phyloP scores from a whole-genome alignment of 2,329 filamentous ascomycete genomes.

The Plenodomus lindquistii region DNA sequence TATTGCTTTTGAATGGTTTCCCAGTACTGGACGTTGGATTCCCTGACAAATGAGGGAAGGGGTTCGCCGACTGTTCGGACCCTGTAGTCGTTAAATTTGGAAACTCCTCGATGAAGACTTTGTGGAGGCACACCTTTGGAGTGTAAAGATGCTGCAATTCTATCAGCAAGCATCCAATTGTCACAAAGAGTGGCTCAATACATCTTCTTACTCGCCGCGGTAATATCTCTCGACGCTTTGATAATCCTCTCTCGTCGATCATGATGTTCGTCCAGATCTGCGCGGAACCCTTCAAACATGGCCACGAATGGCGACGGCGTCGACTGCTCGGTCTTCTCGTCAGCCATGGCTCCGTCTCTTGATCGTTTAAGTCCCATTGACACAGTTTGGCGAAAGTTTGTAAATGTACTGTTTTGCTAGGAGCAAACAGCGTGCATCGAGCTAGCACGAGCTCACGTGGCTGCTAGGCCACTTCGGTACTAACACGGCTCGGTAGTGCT shows the following conservation, averaged over 20 bases:
- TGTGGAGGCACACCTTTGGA: slow-evolving; percentile 66
- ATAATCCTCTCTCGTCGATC: slow-evolving; percentile 88
- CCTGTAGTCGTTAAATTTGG: slow-evolving; percentile 47
- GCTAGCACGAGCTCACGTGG: slow-evolving; percentile 22
- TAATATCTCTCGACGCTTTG: slow-evolving; percentile 91
- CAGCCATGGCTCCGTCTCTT: slow-evolving; percentile 42
- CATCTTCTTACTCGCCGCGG: slow-evolving; percentile 96
- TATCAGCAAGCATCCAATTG: slow-evolving; percentile 15
- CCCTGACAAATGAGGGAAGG: slow-evolving; percentile 69
- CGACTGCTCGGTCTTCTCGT: slow-evolving; percentile 34
- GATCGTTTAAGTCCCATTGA: slow-evolving; percentile 37
- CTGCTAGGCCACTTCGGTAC: slow-evolving; percentile 17
- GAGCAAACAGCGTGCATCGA: neutral
- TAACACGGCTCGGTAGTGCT: slow-evolving; percentile 17
- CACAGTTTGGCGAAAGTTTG: neutral
- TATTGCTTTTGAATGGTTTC: slow-evolving; percentile 73
- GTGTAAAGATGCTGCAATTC: slow-evolving; percentile 70
- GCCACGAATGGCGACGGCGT: slow-evolving; percentile 53
- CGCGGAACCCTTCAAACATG: slow-evolving; percentile 85
- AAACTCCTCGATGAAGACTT: neutral
- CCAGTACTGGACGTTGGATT: slow-evolving; percentile 71
- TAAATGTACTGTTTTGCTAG: slow-evolving; percentile 9
- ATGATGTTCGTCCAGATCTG: slow-evolving; percentile 91
- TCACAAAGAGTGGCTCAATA: slow-evolving; percentile 48
- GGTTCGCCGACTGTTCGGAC: slow-evolving; percentile 63